Base-by-base conservation (phyloP, 2,329 filamentous ascomycete genomes). In the Coleophoma eucalyptorum region DNA sequence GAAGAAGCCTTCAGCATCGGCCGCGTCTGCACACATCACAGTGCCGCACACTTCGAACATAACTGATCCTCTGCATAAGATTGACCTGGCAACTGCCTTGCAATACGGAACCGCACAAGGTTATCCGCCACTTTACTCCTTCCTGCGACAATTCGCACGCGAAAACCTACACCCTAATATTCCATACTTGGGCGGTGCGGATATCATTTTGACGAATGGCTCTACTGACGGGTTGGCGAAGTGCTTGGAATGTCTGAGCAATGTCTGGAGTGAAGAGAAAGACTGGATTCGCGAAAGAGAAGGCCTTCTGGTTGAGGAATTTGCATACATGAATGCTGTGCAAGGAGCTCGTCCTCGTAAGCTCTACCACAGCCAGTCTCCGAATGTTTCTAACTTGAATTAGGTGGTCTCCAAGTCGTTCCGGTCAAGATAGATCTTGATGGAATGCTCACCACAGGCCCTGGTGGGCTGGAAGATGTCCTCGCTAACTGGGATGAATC, bases 81-180 rank as follows among this genome's bases (percentile, higher is more conserved):
- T 96, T 61, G 92, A 96, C 65, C 71, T 96, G 31, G 79, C 82
- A 48, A 87, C 88, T 0, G 90, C 90, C 3, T 75, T 97, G 48
- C 92, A 97, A 70, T 97, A 97, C 72, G 90, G 90, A 53, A 81
- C 80, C n/a, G 85, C 88, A 2, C 78, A 87, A 54, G 92, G 92
- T 43, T 93, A 95, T 60, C 89, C 89, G 1, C 83, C 90, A 0
- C 75, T 97, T 20, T 81, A 84, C 54, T 81, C 81, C 42, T 96
- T 92, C 70, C 70, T 97, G 50, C 83, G 88, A 54, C 81, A 92
- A 65, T 95, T 96, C 69, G 78, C 84, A 4, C 80, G 83, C 52
- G 77, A 92, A 50, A 79, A 89, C 59, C 74, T 96, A 47, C 90
- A 96, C 66, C 90, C 90, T 2, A 85, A 87, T 60, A 80, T 92